These are phyloP conservation scores for Hypoxylon subgilvum DNA, from an alignment of 495 filamentous ascomycete species.

Conservation along the genomic window DNA sequence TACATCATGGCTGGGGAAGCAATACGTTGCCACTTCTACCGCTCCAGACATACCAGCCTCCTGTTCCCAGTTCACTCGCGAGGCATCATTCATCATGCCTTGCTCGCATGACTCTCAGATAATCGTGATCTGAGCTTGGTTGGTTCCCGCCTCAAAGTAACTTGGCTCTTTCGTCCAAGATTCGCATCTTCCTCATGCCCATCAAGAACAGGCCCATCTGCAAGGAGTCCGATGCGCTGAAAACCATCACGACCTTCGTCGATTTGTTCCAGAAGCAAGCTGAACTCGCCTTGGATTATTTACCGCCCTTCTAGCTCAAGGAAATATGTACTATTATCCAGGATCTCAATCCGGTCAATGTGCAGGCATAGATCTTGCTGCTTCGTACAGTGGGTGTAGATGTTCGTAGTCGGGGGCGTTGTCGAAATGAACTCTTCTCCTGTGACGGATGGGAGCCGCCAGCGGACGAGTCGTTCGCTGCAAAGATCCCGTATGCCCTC, in stretches of 20 bases:
- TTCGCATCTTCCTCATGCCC: constrained; percentile 9
- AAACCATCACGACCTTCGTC: not conserved
- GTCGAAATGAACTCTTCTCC: not conserved
- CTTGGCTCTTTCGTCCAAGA: constrained; percentile 16
- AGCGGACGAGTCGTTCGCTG: not conserved
- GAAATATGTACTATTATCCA: not conserved
- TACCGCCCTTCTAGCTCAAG: not conserved
- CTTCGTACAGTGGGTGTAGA: not conserved
- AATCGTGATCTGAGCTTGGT: not conserved
- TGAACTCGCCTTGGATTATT: not conserved
- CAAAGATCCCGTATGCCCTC: not conserved
- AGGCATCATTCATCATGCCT: no score
- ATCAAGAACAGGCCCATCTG: constrained; percentile 12
- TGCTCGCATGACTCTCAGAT: not conserved
- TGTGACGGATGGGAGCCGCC: not conserved
- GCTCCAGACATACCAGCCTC: no score
- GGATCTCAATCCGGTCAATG: not conserved
- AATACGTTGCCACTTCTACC: no score
- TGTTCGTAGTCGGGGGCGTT: not conserved
- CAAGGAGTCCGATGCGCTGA: constrained; percentile 9
- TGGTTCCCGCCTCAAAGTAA: not conserved
- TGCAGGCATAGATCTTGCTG: not conserved
- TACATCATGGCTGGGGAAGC: no score
- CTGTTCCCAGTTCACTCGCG: no score
- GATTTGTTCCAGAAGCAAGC: not conserved